Evolutionary conservation across 371 early-diverging fungal species (phyloP).

Genomic region (Mucor plumbeus): DNA sequence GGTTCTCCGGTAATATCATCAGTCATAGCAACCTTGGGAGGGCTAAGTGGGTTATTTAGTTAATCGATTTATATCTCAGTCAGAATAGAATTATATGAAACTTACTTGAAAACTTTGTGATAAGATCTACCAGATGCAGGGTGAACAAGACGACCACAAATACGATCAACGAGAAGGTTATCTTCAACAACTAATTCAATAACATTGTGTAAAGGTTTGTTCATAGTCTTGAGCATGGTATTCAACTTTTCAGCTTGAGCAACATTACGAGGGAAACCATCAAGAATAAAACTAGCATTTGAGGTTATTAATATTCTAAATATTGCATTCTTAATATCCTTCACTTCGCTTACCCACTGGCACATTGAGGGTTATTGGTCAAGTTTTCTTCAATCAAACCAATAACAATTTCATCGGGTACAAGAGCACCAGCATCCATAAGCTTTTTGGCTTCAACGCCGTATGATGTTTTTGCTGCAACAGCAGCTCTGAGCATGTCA

Average conservation of each 20-base stretch:
- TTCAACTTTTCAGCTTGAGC: slow-evolving; percentile 98
- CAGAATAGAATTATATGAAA: not conserved
- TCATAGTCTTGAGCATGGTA: slow-evolving; percentile 84
- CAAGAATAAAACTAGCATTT: slow-evolving; percentile 88
- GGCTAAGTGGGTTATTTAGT: slow-evolving; percentile 43
- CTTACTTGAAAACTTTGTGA: slow-evolving; percentile 90
- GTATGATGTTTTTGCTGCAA: slow-evolving; percentile 87
- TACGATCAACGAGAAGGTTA: slow-evolving; percentile 89
- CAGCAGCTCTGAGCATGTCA: slow-evolving; percentile 98
- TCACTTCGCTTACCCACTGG: slow-evolving; percentile 70
- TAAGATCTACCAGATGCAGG: slow-evolving; percentile 95
- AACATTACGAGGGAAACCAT: slow-evolving; percentile 99
- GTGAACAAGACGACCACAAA: slow-evolving; percentile 96
- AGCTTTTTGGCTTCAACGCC: slow-evolving; percentile 96
- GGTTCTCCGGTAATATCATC: slow-evolving; percentile 98
- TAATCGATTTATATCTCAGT: slow-evolving; percentile 7
- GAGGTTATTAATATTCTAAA: not conserved
- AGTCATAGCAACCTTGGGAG: slow-evolving; percentile 90
- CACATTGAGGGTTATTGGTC: slow-evolving; percentile 89
- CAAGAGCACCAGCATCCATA: slow-evolving; percentile 98
- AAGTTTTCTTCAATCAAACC: slow-evolving; percentile 96
- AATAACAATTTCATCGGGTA: slow-evolving; percentile 98
- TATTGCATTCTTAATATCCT: not conserved
- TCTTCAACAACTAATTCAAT: slow-evolving; percentile 96
- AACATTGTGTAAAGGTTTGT: slow-evolving; percentile 87